A percentile compares a stretch with the other conserved stretches of the same genome.
These are phyloP conservation scores for Hordeum marinum DNA, from an alignment of 176 grass and related monocot genomes.

Conservation along the genomic window DNA sequence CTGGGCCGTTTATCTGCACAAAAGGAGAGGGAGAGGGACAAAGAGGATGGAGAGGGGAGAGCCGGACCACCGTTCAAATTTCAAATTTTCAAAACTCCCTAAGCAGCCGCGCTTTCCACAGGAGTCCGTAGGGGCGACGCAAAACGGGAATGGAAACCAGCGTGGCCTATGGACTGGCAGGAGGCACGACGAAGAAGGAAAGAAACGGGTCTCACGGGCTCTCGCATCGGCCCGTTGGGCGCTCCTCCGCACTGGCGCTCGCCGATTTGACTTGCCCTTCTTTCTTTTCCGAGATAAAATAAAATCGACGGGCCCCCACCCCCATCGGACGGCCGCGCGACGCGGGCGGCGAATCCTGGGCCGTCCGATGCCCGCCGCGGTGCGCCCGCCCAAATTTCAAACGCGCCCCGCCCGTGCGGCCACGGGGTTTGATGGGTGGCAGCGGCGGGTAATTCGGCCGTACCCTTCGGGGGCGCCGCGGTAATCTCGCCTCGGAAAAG, in stretches of 20 bases:
- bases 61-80: background rate
- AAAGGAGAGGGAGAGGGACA: too few species aligned
- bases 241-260: too few species aligned
- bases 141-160: background rate
- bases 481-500: background rate
- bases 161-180: too few species aligned
- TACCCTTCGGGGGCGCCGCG: background rate
- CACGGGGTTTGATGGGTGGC: background rate
- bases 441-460: background rate
- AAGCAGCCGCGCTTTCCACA: background rate
- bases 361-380: background rate
- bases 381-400: slow-evolving; percentile 33
- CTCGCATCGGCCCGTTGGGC: too few species aligned
- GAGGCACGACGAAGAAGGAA: background rate
- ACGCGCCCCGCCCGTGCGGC: slow-evolving; percentile 25
- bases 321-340: slow-evolving; percentile 26
- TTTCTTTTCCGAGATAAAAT: too few species aligned
- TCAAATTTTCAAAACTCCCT: background rate
- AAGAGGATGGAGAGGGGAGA: background rate
- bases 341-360: background rate
- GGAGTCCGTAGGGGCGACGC: background rate
- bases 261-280: too few species aligned
- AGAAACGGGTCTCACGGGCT: too few species aligned
- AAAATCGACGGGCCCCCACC: too few species aligned
- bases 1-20: too few species aligned